Conservation (phyloP, 805 yeast species). For the Sugiyamaella mastotermitis region DNA sequence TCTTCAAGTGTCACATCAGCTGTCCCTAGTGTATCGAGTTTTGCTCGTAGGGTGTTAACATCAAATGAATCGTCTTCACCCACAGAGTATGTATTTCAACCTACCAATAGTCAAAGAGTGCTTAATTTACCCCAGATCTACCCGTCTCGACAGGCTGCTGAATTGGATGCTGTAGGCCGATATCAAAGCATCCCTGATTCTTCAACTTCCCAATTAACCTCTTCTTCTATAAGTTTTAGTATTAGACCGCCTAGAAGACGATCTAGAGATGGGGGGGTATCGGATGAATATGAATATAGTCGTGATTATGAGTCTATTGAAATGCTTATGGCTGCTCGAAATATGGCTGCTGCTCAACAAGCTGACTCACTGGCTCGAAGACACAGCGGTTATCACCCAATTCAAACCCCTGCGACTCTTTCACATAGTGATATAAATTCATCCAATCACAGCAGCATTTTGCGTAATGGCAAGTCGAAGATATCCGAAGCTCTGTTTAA, state of each 20-base stretch:
- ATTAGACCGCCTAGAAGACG: not conserved
- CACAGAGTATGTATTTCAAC: not conserved
- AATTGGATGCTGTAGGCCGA: slow-evolving; percentile 16
- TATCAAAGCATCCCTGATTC: not conserved
- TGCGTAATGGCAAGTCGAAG: too few relatives aligned
- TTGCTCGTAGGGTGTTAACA: not conserved
- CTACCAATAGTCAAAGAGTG: not conserved
- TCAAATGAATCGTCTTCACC: not conserved
- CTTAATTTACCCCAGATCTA: slow-evolving; percentile 21
- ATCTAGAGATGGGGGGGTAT: too few relatives aligned
- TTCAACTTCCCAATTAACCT: not conserved
- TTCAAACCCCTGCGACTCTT: too few relatives aligned
- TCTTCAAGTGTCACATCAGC: not conserved
- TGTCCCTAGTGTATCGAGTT: not conserved
- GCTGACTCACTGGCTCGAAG: too few relatives aligned
- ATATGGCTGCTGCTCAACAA: too few relatives aligned
- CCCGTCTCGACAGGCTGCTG: slow-evolving; percentile 22
- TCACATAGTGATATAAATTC: too few relatives aligned
- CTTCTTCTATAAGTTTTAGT: not conserved
- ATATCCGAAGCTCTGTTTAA: too few relatives aligned
- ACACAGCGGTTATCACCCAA: too few relatives aligned
- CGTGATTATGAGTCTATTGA: too few relatives aligned
- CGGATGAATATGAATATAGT: too few relatives aligned
- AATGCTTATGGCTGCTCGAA: too few relatives aligned
- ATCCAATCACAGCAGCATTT: too few relatives aligned